These are phyloP conservation scores for Diversispora eburnea DNA, from an alignment of 192 early-diverging fungal species.

Conservation along the genomic window DNA sequence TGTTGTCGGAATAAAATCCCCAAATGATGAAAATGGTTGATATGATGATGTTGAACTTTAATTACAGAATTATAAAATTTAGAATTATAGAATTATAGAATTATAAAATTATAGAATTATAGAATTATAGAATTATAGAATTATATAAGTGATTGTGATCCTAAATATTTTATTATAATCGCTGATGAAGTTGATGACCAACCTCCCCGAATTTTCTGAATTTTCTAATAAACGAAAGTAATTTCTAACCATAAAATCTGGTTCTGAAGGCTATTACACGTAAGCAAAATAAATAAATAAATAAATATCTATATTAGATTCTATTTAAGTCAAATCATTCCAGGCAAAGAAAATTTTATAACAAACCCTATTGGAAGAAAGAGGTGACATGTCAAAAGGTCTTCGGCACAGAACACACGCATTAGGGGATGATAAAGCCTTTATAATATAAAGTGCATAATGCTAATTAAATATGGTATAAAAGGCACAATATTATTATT, in stretches of 20 bases:
- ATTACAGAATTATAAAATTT: too few relatives aligned
- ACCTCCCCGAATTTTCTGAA: constrained; percentile 1
- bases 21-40: background rate
- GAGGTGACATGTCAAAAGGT: constrained; percentile 29
- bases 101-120: too few relatives aligned
- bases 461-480: too few relatives aligned
- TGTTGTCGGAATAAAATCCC: too few relatives aligned
- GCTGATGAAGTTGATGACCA: background rate
- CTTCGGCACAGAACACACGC: constrained; percentile 40
- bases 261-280: constrained; percentile 19
- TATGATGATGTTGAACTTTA: background rate
- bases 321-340: too few relatives aligned
- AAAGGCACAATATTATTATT: background rate
- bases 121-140: too few relatives aligned
- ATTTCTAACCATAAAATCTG: constrained; percentile 48
- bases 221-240: constrained; percentile 56
- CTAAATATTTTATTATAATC: background rate
- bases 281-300: too few relatives aligned
- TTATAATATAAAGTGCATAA: constrained; percentile 17
- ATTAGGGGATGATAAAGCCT: constrained; percentile 24
- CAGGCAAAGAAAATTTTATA: background rate
- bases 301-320: too few relatives aligned
- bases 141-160: background rate
- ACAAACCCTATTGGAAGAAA: background rate
- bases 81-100: too few relatives aligned